A percentile compares a stretch with the other conserved stretches of the same genome.
These are phyloP conservation scores for Neocatenulostroma microsporum DNA, from an alignment of 2,329 filamentous ascomycete genomes.

Conservation along the genomic window DNA sequence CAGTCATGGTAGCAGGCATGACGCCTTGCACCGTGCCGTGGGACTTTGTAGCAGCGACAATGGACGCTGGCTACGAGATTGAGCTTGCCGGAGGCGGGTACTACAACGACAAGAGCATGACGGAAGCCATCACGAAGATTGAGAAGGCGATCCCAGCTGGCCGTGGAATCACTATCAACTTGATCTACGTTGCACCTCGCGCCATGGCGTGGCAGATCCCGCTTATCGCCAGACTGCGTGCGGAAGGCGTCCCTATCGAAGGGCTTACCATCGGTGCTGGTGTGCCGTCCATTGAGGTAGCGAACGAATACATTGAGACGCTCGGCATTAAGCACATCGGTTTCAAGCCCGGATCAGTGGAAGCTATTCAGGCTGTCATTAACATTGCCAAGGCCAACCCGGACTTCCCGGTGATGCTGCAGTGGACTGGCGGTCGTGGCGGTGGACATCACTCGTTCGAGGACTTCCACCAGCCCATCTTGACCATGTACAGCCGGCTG, in stretches of 20 bases:
- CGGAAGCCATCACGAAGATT: conserved; percentile 72
- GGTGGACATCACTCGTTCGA: conserved; percentile 93
- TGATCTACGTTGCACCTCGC: conserved; percentile 84
- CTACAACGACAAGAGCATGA: conserved; percentile 76
- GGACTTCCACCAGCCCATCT: conserved; percentile 86
- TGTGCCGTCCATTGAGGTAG: conserved; percentile 87
- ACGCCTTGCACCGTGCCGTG: conserved; percentile 81
- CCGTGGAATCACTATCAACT: conserved; percentile 78
- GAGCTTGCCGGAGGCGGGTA: conserved; percentile 87
- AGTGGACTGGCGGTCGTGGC: conserved; percentile 91
- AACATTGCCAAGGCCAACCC: conserved; percentile 94
- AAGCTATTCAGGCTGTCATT: conserved; percentile 81
- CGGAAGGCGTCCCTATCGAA: conserved; percentile 83
- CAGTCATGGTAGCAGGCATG: conserved; percentile 89
- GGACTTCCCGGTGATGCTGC: conserved; percentile 81
- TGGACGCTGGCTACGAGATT: conserved; percentile 92
- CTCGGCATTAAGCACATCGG: conserved; percentile 86
- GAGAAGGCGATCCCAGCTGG: conserved; percentile 76
- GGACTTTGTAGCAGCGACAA: conserved; percentile 86
- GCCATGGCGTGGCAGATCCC: conserved; percentile 93
- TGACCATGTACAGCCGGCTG: conserved; percentile 86
- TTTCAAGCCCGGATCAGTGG: conserved; percentile 86
- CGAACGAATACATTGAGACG: conserved; percentile 88
- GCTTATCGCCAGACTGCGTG: conserved; percentile 67
- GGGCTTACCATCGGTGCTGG: conserved; percentile 88